phyloP scores from a whole-genome alignment of 2,329 filamentous ascomycete genomes.

The Ceratocystis eucalypticola region DNA sequence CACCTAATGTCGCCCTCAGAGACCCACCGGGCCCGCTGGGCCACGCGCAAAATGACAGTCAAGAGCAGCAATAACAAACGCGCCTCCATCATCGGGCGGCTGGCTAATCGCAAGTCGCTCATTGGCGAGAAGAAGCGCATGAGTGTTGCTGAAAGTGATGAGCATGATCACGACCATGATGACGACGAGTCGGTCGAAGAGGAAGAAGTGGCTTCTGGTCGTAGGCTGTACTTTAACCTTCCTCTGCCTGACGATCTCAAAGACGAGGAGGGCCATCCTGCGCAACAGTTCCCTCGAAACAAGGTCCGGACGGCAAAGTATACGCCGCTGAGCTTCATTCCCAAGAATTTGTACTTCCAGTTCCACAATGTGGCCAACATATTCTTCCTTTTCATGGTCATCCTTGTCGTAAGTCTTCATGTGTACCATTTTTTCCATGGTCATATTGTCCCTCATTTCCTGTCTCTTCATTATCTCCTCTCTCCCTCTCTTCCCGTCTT shows the following conservation, averaged over 20 bases:
- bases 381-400: conserved; percentile 94
- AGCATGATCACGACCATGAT: conserved; percentile 27
- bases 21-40: conserved; percentile 82
- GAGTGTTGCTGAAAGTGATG: conserved; percentile 27
- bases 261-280: conserved; percentile 68
- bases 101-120: conserved; percentile 45
- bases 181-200: conserved; percentile 27
- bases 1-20: conserved; percentile 17
- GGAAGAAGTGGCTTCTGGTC: conserved; percentile 26
- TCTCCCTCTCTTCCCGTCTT: conserved; percentile 10
- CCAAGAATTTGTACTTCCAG: conserved; percentile 94
- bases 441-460: background rate
- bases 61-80: conserved; percentile 67
- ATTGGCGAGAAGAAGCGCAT: conserved; percentile 54
- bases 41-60: conserved; percentile 74
- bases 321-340: conserved; percentile 84
- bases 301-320: conserved; percentile 98
- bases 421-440: no score
- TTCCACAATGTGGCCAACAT: conserved; percentile 98
- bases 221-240: conserved; percentile 73
- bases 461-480: background rate
- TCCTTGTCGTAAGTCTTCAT: conserved; percentile 61
- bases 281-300: conserved; percentile 64
- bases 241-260: conserved; percentile 60
- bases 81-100: conserved; percentile 64